Evolutionary conservation across 2,329 filamentous ascomycete genomes (phyloP).

Genomic region (Pseudocercospora crystallina): DNA sequence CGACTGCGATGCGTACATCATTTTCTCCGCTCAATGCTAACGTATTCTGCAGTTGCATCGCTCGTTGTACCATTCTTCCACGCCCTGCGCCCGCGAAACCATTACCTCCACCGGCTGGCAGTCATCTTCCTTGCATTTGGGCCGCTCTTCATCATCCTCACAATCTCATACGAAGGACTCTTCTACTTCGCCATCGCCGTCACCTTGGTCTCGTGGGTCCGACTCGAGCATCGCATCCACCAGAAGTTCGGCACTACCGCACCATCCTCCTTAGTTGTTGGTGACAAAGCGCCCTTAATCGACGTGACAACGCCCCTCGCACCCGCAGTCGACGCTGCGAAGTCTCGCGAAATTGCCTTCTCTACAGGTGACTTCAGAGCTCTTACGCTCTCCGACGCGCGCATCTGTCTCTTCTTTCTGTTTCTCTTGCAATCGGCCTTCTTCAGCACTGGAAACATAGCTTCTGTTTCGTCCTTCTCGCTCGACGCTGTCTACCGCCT

Average conservation of each 20-base stretch:
- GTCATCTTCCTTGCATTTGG: slow-evolving; percentile 91
- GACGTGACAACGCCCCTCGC: slow-evolving; percentile 33
- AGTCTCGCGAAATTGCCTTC: slow-evolving; percentile 33
- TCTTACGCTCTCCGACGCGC: slow-evolving; percentile 76
- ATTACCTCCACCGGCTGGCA: slow-evolving; percentile 87
- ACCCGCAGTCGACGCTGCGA: slow-evolving; percentile 37
- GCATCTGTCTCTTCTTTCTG: slow-evolving; percentile 92
- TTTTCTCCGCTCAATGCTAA: neutral
- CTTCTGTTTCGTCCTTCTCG: slow-evolving; percentile 89
- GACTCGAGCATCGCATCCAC: slow-evolving; percentile 80
- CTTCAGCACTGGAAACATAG: slow-evolving; percentile 95
- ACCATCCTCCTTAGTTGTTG: slow-evolving; percentile 4
- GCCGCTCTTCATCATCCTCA: slow-evolving; percentile 90
- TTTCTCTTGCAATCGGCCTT: slow-evolving; percentile 92
- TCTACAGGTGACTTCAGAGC: slow-evolving; percentile 56
- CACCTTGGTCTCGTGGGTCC: slow-evolving; percentile 82
- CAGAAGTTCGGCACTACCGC: slow-evolving; percentile 23
- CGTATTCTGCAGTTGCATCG: slow-evolving; percentile 60
- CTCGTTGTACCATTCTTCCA: slow-evolving; percentile 80
- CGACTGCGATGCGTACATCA: too few species aligned
- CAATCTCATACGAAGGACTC: slow-evolving; percentile 93
- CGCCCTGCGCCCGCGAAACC: slow-evolving; percentile 72
- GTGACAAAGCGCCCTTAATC: slow-evolving; percentile 27
- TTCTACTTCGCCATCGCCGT: slow-evolving; percentile 91
- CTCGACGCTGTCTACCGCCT: slow-evolving; percentile 86